These are phyloP conservation scores for Malbranchea cinnamomea DNA, from an alignment of 2,329 filamentous ascomycete species.

Conservation along the genomic window DNA sequence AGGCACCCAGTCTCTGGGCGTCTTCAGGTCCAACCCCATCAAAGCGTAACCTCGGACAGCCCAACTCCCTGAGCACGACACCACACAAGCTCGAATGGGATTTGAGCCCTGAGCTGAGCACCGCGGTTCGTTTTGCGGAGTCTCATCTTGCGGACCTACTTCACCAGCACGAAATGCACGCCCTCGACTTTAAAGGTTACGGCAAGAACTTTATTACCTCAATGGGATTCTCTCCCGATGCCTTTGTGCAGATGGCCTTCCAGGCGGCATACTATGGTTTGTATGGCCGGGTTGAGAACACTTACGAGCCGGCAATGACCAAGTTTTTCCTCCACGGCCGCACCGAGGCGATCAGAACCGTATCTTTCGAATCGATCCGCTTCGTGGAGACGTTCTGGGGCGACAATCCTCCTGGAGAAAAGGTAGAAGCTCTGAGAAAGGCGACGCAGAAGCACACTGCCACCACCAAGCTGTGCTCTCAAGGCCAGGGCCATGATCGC, in stretches of 20 bases:
- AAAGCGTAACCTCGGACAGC: conserved; percentile 79
- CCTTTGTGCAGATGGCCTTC: conserved; percentile 98
- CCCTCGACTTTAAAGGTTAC: conserved; percentile 74
- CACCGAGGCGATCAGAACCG: conserved; percentile 81
- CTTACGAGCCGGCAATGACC: conserved; percentile 97
- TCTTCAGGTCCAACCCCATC: conserved; percentile 81
- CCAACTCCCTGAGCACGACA: conserved; percentile 66
- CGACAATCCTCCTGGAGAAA: conserved; percentile 66
- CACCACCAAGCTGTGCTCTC: conserved; percentile 70
- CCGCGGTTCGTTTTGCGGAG: conserved; percentile 87
- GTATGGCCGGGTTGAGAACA: conserved; percentile 85
- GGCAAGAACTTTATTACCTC: conserved; percentile 97
- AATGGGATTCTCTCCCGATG: conserved; percentile 92
- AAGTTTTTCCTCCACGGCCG: conserved; percentile 86
- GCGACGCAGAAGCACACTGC: conserved; percentile 72
- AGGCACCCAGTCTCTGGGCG: conserved; percentile 82
- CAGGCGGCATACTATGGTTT: conserved; percentile 96
- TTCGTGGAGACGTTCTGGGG: conserved; percentile 94
- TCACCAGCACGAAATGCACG: conserved; percentile 90
- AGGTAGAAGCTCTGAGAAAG: conserved; percentile 70
- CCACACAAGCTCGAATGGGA: conserved; percentile 97
- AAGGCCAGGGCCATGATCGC: conserved; percentile 79
- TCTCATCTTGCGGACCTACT: conserved; percentile 87
- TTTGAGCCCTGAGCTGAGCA: conserved; percentile 80
- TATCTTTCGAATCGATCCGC: conserved; percentile 67